Percentiles rank a stretch among this genome's conserved stretches.
These are phyloP conservation scores for Salix brachista DNA, from an alignment of 345 rosid genomes.

Conservation along the genomic window DNA sequence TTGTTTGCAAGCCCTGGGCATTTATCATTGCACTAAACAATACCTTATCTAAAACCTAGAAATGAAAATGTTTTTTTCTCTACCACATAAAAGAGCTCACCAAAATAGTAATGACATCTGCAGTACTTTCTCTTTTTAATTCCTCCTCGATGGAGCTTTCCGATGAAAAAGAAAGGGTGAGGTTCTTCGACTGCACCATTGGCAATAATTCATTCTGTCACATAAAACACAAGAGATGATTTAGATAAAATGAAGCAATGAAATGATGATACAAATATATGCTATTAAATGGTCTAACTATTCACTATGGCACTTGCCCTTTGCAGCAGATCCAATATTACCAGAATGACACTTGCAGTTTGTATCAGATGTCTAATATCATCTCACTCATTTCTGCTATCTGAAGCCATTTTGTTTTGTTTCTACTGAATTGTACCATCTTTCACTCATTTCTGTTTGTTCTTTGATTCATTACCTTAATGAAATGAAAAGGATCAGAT, in stretches of 20 bases:
- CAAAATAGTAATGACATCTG: constrained; percentile 84
- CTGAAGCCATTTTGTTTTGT: not conserved
- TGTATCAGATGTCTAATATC: not conserved
- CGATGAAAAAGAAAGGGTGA: constrained; percentile 86
- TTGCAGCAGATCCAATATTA: not conserved
- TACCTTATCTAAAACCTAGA: not conserved
- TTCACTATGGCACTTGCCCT: not conserved
- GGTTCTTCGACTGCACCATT: constrained; percentile 60
- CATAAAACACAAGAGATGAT: constrained; percentile 9
- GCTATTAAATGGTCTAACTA: not conserved
- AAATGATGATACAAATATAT: not conserved
- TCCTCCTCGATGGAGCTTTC: constrained; percentile 98
- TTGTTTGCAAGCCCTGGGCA: not conserved
- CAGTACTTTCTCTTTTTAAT: constrained; percentile 91
- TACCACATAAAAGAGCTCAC: constrained; percentile 33
- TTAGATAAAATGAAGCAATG: not conserved
- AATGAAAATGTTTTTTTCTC: not conserved
- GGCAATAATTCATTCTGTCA: constrained; percentile 82
- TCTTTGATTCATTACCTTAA: not conserved
- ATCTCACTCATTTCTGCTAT: not conserved
- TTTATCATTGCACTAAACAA: not conserved
- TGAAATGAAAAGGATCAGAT: not conserved
- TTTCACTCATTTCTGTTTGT: no score
- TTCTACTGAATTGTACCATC: not conserved
- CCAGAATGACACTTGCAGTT: not conserved